Conservation (phyloP, 83 land plant genomes). For the Thuja plicata region DNA sequence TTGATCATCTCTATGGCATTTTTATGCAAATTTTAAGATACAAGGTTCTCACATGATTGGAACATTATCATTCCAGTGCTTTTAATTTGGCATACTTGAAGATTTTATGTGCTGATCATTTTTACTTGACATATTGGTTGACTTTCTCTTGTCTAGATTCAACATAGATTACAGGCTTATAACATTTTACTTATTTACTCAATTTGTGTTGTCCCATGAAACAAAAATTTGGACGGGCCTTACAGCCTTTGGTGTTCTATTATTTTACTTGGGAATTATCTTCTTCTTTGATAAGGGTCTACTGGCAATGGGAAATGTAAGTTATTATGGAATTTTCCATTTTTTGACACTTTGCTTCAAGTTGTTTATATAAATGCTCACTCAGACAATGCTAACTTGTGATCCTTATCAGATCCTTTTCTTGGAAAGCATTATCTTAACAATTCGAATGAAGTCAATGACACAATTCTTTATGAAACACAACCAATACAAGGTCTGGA, state of each 20-base stretch:
- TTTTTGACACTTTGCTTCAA: conserved; percentile 7
- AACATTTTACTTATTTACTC: not conserved
- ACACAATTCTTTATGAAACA: conserved; percentile 84
- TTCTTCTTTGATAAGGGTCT: conserved; percentile 96
- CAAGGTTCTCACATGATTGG: not conserved
- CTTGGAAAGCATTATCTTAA: conserved; percentile 81
- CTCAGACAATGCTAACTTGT: not conserved
- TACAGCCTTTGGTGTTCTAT: conserved; percentile 90
- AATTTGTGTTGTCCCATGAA: conserved; percentile 4
- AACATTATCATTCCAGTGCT: not conserved
- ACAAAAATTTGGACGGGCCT: conserved; percentile 94
- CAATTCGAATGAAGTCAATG: conserved; percentile 90
- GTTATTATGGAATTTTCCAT: conserved; percentile 15
- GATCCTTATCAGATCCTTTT: conserved; percentile 75
- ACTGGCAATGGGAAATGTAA: conserved; percentile 96
- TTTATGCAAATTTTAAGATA: not conserved
- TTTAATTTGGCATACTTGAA: not conserved
- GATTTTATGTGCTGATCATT: not conserved
- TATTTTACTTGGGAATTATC: conserved; percentile 81
- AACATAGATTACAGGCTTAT: not conserved
- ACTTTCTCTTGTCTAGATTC: not conserved
- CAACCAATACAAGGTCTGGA: conserved; percentile 76
- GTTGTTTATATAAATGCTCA: not conserved
- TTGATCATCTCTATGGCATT: not conserved
- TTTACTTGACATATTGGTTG: not conserved